A percentile compares a stretch with the other conserved stretches of the same genome.
These are phyloP conservation scores for Porphyrellus sp. DNA, from an alignment of 1,284 basidiomycete species.

Conservation along the genomic window DNA sequence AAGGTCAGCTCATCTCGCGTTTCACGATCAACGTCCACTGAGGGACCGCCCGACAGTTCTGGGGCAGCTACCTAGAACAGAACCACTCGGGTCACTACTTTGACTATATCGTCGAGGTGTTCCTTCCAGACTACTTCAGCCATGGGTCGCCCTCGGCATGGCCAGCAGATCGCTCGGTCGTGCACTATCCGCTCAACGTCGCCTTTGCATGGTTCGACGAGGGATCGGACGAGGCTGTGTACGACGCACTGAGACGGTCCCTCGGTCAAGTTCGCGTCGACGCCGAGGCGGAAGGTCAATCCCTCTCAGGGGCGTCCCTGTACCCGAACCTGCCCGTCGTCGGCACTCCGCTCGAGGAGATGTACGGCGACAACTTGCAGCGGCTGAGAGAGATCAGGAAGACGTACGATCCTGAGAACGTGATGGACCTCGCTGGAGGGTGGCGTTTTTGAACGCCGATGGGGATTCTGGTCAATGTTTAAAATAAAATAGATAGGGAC, in stretches of 20 bases:
- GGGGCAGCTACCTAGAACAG: background rate
- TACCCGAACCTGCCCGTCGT: background rate
- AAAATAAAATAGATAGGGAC: too few species aligned
- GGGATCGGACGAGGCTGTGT: background rate
- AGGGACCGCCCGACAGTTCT: background rate
- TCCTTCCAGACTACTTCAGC: background rate
- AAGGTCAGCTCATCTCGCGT: background rate
- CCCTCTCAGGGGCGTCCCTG: background rate
- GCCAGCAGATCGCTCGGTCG: background rate
- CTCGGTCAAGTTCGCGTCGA: background rate
- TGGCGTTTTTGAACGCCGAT: conserved; percentile 2
- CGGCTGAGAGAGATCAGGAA: background rate
- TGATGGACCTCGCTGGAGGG: background rate
- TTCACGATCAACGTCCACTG: background rate
- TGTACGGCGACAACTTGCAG: background rate
- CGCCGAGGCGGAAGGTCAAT: background rate
- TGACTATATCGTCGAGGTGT: background rate
- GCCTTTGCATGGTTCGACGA: background rate
- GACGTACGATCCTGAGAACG: background rate
- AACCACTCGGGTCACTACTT: background rate
- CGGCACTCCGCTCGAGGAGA: background rate
- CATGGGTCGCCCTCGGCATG: background rate
- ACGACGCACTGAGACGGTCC: background rate
- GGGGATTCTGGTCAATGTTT: too few species aligned
- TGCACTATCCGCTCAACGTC: background rate